These are phyloP conservation scores for Steccherinum ochraceum DNA, from an alignment of 768 basidiomycete species.

Conservation along the genomic window DNA sequence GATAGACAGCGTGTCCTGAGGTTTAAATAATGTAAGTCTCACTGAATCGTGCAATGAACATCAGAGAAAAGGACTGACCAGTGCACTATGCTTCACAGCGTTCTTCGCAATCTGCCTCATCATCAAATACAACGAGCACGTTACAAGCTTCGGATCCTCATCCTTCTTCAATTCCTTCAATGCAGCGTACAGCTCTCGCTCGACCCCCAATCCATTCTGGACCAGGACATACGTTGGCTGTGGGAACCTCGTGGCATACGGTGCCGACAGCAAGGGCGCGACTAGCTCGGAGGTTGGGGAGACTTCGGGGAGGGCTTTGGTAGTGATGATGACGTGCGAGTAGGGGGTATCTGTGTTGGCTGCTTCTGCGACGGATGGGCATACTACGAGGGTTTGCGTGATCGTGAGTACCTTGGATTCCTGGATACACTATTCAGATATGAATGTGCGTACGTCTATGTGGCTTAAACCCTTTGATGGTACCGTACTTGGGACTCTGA, in stretches of 20 bases:
- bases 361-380: conserved; percentile 52
- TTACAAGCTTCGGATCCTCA: conserved; percentile 45
- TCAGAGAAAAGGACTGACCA: conserved; percentile 28
- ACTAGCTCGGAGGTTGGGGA: conserved; percentile 50
- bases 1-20: conserved; percentile 44
- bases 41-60: no score
- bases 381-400: conserved; percentile 35
- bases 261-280: conserved; percentile 42
- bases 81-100: conserved; percentile 43
- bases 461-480: conserved; percentile 53
- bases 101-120: conserved; percentile 42
- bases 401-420: no score
- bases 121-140: conserved; percentile 48
- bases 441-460: conserved; percentile 43
- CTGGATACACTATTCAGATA: no score
- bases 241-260: conserved; percentile 37
- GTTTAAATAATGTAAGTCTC: background rate
- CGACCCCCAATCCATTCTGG: conserved; percentile 72
- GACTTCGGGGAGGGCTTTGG: conserved; percentile 71
- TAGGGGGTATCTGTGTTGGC: conserved; percentile 44
- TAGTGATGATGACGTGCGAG: conserved; percentile 59
- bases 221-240: conserved; percentile 58
- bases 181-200: conserved; percentile 56
- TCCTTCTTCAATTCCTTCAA: conserved; percentile 33
- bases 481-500: conserved; percentile 53